These are phyloP conservation scores for Fomes fomentarius DNA, from an alignment of 1,284 basidiomycete species.

Conservation along the genomic window DNA sequence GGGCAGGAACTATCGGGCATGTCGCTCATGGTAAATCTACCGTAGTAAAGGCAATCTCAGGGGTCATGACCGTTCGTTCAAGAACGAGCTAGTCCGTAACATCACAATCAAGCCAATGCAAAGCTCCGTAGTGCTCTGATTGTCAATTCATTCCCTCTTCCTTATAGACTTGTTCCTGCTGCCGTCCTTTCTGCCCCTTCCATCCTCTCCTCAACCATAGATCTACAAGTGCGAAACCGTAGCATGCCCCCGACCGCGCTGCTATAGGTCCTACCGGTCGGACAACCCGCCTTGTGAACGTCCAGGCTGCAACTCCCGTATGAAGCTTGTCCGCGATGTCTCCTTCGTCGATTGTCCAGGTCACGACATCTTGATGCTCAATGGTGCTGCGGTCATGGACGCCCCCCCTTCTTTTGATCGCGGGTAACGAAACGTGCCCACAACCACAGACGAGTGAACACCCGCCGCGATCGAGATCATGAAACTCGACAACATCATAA, in stretches of 20 bases:
- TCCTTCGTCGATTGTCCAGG: slow-evolving; percentile 98
- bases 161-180: not conserved
- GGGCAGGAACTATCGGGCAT: slow-evolving; percentile 89
- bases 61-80: slow-evolving; percentile 98
- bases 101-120: slow-evolving; percentile 99
- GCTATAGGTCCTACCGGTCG: slow-evolving; percentile 92
- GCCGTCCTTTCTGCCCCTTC: not conserved
- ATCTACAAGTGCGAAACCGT: slow-evolving; percentile 98
- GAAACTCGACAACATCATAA: slow-evolving; percentile 98
- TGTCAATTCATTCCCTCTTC: not conserved
- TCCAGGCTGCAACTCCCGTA: slow-evolving; percentile 86
- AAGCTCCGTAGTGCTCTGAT: slow-evolving; percentile 60
- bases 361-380: slow-evolving; percentile 98
- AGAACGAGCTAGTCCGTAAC: slow-evolving; percentile 97
- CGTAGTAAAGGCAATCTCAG: slow-evolving; percentile 98
- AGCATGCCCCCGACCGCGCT: slow-evolving; percentile 90
- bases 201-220: slow-evolving; percentile 43
- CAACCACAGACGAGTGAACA: slow-evolving; percentile 99
- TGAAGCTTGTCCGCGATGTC: slow-evolving; percentile 93
- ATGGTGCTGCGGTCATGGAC: slow-evolving; percentile 99
- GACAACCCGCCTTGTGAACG: slow-evolving; percentile 91
- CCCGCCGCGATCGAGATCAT: slow-evolving; percentile 99
- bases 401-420: slow-evolving; percentile 94
- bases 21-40: slow-evolving; percentile 99
- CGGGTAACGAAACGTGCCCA: slow-evolving; percentile 98